Percentiles rank a stretch among this genome's conserved stretches.
Evolutionary conservation across 352 stramenopile genomes (phyloP).

Genomic region (Pseudoperonospora humuli): DNA sequence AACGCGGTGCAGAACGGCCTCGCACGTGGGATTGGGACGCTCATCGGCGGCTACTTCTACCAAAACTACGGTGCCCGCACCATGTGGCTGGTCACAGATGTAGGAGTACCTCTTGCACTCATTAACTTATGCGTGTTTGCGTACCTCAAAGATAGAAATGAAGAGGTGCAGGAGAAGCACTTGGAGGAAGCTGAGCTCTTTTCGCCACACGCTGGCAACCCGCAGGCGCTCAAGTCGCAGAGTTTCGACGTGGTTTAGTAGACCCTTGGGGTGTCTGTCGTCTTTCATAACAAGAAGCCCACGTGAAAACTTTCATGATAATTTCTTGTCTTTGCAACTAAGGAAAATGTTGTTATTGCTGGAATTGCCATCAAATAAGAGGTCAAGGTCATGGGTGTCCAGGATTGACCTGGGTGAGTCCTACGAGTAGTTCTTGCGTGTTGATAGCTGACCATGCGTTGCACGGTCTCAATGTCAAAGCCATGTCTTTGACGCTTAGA

Average conservation of each 20-base stretch:
- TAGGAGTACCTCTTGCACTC: constrained; percentile 59
- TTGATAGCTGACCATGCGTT: too few relatives aligned
- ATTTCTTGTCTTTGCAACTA: too few relatives aligned
- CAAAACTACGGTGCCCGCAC: constrained; percentile 48
- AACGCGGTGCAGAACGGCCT: constrained; percentile 73
- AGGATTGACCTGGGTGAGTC: too few relatives aligned
- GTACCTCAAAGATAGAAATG: constrained; percentile 42
- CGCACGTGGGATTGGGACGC: constrained; percentile 50
- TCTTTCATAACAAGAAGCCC: too few relatives aligned
- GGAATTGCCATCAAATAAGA: too few relatives aligned
- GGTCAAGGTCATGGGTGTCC: too few relatives aligned
- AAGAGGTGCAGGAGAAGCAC: constrained; percentile 25
- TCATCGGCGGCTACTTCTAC: constrained; percentile 75
- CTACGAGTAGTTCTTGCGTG: too few relatives aligned
- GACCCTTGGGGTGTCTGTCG: too few relatives aligned
- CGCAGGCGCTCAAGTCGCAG: constrained; percentile 32
- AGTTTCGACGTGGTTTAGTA: not conserved
- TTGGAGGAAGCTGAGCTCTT: constrained; percentile 61
- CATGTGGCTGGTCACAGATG: constrained; percentile 65
- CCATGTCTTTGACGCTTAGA: too few relatives aligned
- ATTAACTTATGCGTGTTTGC: constrained; percentile 46
- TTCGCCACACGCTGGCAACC: constrained; percentile 45
- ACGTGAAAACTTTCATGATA: too few relatives aligned
- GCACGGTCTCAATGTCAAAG: too few relatives aligned
- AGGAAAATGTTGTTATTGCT: too few relatives aligned